These are phyloP conservation scores for Leccinum boreale DNA, from an alignment of 768 basidiomycete genomes.

Conservation along the genomic window DNA sequence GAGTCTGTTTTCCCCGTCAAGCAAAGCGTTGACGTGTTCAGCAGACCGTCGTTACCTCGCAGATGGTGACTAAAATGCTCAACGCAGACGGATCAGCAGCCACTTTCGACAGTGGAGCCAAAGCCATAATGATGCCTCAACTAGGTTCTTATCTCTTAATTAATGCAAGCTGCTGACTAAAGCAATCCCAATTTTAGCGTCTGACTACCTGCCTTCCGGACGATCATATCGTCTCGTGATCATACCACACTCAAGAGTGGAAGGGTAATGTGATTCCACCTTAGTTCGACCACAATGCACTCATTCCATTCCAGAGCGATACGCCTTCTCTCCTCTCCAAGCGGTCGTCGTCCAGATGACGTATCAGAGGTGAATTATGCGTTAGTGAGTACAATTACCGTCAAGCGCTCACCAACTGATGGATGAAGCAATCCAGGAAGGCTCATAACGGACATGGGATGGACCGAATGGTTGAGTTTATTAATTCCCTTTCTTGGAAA, in stretches of 20 bases:
- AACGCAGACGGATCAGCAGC: constrained; percentile 62
- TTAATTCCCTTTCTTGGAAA: constrained; percentile 2
- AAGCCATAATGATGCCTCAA: constrained; percentile 63
- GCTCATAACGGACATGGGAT: constrained; percentile 26
- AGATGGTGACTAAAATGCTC: constrained; percentile 67
- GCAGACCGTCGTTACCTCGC: constrained; percentile 59
- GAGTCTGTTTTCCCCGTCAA: neutral
- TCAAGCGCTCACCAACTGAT: constrained; percentile 6
- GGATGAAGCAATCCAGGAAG: constrained; percentile 11
- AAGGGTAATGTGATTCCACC: constrained; percentile 37
- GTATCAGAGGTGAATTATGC: constrained; percentile 22
- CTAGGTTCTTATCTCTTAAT: constrained; percentile 43
- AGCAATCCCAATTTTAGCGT: constrained; percentile 20
- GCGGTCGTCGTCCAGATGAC: constrained; percentile 13
- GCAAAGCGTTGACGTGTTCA: constrained; percentile 5
- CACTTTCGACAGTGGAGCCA: constrained; percentile 61
- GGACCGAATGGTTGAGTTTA: neutral
- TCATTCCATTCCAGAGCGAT: constrained; percentile 32
- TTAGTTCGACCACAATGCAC: constrained; percentile 4
- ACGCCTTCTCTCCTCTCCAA: constrained; percentile 39
- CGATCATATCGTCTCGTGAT: constrained; percentile 43
- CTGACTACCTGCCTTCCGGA: constrained; percentile 41
- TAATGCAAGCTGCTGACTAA: constrained; percentile 5
- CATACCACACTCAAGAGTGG: constrained; percentile 36
- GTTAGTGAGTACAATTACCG: constrained; percentile 27